Percentiles rank a stretch among this genome's conserved stretches.
These are phyloP conservation scores for Acacia pycnantha DNA, from an alignment of 331 rosid species.

Conservation along the genomic window DNA sequence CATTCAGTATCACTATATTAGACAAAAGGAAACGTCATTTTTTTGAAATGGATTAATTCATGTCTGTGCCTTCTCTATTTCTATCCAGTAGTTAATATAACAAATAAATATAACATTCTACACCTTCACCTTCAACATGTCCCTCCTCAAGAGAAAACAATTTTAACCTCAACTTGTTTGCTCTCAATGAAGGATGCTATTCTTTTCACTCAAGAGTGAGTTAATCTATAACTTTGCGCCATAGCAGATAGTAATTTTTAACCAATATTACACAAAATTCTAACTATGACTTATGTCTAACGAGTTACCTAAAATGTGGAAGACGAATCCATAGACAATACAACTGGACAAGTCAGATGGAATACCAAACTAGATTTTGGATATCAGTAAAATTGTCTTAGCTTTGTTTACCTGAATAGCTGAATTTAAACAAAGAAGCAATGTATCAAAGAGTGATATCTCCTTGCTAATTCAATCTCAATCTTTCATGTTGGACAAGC, in stretches of 20 bases:
- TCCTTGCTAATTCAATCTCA: not conserved
- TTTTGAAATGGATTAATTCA: slow-evolving; percentile 58
- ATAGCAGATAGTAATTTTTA: no score
- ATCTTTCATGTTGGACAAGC: no score
- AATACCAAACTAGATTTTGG: no score
- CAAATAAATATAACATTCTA: slow-evolving; percentile 70
- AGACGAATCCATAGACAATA: no score
- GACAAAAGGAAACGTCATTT: not conserved
- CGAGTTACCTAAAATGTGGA: no score
- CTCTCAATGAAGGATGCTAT: not conserved
- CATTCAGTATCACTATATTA: not conserved
- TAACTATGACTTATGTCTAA: no score
- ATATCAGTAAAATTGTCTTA: no score
- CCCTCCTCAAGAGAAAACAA: slow-evolving; percentile 65
- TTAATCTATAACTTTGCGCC: not conserved
- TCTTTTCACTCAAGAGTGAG: not conserved
- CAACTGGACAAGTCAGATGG: no score
- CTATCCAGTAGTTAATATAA: slow-evolving; percentile 88
- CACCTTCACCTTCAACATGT: slow-evolving; percentile 46
- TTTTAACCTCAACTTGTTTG: slow-evolving; percentile 31
- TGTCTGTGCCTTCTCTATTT: slow-evolving; percentile 60
- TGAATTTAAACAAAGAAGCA: not conserved
- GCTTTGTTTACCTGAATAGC: no score
- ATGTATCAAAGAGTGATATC: not conserved
- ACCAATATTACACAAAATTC: no score